Percentiles rank a stretch among this genome's conserved stretches.
Evolutionary conservation across 2,329 filamentous ascomycete genomes (phyloP).

Genomic region (Alternaria panax): DNA sequence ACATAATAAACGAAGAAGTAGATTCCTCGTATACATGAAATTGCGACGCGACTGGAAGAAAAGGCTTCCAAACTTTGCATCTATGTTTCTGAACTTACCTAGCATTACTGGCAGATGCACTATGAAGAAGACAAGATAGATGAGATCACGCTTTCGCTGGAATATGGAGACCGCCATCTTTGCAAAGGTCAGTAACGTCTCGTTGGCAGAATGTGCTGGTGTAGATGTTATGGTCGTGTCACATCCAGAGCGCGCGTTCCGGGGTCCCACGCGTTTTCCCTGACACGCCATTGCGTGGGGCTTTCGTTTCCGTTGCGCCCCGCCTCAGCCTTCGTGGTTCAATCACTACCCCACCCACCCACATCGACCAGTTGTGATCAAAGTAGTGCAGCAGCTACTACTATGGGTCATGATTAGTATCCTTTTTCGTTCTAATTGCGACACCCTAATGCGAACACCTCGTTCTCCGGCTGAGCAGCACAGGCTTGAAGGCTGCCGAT

Average conservation of each 20-base stretch:
- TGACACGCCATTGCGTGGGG: background rate
- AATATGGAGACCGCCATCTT: slow-evolving; percentile 41
- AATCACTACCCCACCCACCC: background rate
- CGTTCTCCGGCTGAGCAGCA: background rate
- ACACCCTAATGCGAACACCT: background rate
- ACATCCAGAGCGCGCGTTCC: background rate
- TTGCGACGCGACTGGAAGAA: background rate
- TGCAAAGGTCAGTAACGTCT: background rate
- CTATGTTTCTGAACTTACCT: slow-evolving; percentile 48
- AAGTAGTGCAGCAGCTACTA: background rate
- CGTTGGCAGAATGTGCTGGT: background rate
- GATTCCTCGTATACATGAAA: background rate
- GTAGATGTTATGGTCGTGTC: slow-evolving; percentile 1
- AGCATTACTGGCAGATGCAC: slow-evolving; percentile 69
- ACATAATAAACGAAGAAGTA: background rate
- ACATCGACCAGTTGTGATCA: background rate
- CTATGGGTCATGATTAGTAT: background rate
- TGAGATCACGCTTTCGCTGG: slow-evolving; percentile 53
- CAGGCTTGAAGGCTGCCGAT: background rate
- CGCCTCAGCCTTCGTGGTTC: background rate
- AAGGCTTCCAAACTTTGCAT: background rate
- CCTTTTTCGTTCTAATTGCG: background rate
- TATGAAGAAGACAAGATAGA: slow-evolving; percentile 67
- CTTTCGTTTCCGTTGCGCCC: background rate
- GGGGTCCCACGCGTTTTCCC: background rate